Evolutionary conservation across 306 rosid species (phyloP).

Genomic region (Inga leiocalycina): DNA sequence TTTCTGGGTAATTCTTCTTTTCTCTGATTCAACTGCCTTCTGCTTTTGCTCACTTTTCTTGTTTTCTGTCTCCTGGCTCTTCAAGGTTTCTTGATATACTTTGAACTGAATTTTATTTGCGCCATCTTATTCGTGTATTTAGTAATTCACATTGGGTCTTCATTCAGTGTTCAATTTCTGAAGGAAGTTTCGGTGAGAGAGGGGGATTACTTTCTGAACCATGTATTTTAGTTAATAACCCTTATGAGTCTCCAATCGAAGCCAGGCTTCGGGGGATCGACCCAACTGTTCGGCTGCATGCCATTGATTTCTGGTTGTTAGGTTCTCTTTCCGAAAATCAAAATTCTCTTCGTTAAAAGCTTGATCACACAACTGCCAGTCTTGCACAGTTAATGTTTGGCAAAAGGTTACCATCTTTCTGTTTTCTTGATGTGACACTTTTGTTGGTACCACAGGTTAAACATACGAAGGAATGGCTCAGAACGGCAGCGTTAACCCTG

Average conservation of each 20-base stretch:
- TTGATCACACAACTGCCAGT: not conserved
- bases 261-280: not conserved
- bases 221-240: no score
- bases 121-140: not conserved
- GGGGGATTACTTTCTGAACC: not conserved
- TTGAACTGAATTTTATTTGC: not conserved
- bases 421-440: not conserved
- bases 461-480: constrained; percentile 50
- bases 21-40: not conserved
- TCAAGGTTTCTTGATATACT: not conserved
- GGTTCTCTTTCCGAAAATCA: not conserved
- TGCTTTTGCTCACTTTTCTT: not conserved
- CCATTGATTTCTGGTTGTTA: not conserved
- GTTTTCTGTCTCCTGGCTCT: not conserved
- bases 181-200: not conserved
- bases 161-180: not conserved
- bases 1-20: not conserved
- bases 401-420: not conserved
- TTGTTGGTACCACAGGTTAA: constrained; percentile 24
- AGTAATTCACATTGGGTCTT: not conserved
- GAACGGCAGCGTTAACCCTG: constrained; percentile 47
- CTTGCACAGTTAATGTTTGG: not conserved
- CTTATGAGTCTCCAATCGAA: not conserved
- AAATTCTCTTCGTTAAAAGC: not conserved
- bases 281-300: not conserved